A percentile compares a stretch with the other conserved stretches of the same genome.
phyloP scores from a whole-genome alignment of 176 grass and related monocot species.

The Echinochloa phyllopogon region DNA sequence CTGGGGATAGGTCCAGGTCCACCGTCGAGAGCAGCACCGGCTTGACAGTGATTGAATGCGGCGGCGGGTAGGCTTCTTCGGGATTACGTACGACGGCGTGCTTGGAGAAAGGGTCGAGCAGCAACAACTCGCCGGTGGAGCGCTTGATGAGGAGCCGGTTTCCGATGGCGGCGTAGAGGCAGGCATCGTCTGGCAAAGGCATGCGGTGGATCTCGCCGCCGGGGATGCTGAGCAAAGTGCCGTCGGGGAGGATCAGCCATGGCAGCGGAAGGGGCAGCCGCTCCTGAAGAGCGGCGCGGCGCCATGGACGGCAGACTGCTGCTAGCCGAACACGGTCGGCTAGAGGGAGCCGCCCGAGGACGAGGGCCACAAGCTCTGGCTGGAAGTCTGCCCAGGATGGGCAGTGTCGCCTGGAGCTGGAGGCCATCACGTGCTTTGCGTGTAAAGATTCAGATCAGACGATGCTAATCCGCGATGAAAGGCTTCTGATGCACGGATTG shows the following conservation, averaged over 20 bases:
- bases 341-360: background rate
- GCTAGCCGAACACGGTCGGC: slow-evolving; percentile 6
- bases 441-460: too few species aligned
- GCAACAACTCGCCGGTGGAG: background rate
- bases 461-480: too few species aligned
- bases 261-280: background rate
- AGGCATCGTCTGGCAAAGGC: background rate
- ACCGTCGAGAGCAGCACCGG: too few species aligned
- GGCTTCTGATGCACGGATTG: too few species aligned
- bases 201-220: background rate
- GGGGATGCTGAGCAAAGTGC: slow-evolving; percentile 18
- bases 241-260: slow-evolving; percentile 22
- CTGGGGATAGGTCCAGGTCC: background rate
- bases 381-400: background rate
- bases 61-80: too few species aligned
- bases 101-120: slow-evolving; percentile 6
- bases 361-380: background rate
- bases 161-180: background rate
- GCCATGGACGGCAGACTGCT: slow-evolving; percentile 29
- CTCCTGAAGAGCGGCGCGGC: background rate
- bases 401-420: too few species aligned
- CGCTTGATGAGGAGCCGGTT: background rate
- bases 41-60: too few species aligned
- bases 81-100: background rate
- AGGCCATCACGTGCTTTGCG: too few species aligned